Evolutionary conservation across 169 alveolate genomes (phyloP), one percentile per base, ranked within the genome.

Genomic region (Plasmodium berghei): DNA sequence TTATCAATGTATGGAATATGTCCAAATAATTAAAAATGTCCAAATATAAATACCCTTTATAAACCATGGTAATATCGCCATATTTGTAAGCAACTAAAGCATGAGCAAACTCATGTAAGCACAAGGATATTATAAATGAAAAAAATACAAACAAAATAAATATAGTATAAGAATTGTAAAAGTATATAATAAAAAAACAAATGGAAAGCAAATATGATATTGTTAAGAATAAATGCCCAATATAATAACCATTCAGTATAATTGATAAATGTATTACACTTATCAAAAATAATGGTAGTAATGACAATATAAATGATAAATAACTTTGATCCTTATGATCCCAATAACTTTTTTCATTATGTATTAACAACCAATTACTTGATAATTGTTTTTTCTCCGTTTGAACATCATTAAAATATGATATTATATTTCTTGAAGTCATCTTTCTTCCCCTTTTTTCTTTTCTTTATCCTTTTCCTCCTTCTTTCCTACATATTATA

Each of bases 21-120:
- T 80, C 90, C 28, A 80, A 49, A 67, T 80, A 80, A 62, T 80
- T 80, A 40, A 67, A 70, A 40, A 80, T 80, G 52, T 80, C 90
- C 42, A 80, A 48, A 54, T 80, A 80, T 70, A 80, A 72, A 72
- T 80, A 80, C 12, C 90, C 90, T 26, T 80, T 80, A 59, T 80
- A 80, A 18, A 80, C 74, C 90, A 80, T 80, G 5, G 90, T 80
- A 20, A 80, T 80, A 34, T 80, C 90, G 9, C 90, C 90, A 59
- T 67, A 80, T 14, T 80, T 80, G 34, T 66, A 80, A 9, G 90
- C 90, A 80, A 55, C 83, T 54, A 52, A 54, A 10, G 90, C 90
- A 18, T 80, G 90, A 6, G 90, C 71, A 80, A 80, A 80, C 56
- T 80, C 90, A 34, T 80, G 90, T 67, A 80, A 66, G 67, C 90